phyloP scores from a whole-genome alignment of 2,329 filamentous ascomycete genomes.

The Volutella citrinella region DNA sequence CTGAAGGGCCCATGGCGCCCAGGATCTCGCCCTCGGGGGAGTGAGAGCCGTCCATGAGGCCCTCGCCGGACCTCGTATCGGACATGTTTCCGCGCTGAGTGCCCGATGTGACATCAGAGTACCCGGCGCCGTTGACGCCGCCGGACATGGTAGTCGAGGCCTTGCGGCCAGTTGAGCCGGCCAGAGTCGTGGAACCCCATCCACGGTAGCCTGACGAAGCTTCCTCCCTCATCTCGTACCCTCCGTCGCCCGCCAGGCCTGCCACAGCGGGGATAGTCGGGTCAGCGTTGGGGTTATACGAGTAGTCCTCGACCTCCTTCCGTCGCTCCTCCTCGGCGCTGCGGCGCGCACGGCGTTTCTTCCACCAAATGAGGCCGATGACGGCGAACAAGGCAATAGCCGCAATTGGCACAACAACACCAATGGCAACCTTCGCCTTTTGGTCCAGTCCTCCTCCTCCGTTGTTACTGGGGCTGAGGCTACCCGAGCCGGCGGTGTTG shows the following conservation, averaged over 20 bases:
- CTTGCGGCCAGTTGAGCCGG: conserved; percentile 70
- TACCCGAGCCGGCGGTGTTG: conserved; percentile 26
- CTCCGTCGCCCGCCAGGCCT: conserved; percentile 45
- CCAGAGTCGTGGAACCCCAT: conserved; percentile 76
- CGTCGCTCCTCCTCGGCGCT: conserved; percentile 81
- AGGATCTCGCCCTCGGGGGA: conserved; percentile 78
- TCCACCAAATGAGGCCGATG: conserved; percentile 79
- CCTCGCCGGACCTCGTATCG: conserved; percentile 67
- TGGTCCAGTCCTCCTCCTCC: conserved; percentile 47
- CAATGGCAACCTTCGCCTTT: conserved; percentile 79
- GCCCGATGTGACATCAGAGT: conserved; percentile 73
- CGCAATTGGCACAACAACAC: conserved; percentile 89
- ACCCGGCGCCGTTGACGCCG: conserved; percentile 59
- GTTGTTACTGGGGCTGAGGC: conserved; percentile 21
- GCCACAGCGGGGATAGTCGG: conserved; percentile 67
- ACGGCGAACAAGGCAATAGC: conserved; percentile 79
- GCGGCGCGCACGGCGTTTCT: conserved; percentile 81
- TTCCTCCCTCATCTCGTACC: conserved; percentile 77
- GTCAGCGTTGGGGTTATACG: conserved; percentile 96
- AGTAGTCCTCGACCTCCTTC: conserved; percentile 96
- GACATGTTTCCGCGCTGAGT: conserved; percentile 58
- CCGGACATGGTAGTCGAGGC: conserved; percentile 87
- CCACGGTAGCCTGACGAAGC: conserved; percentile 80
- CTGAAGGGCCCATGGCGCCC: conserved; percentile 73
- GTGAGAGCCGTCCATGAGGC: conserved; percentile 49